A percentile compares a stretch with the other conserved stretches of the same genome.
Conservation (phyloP, 1,139 yeast genomes). For the Magnusiomyces suaveolens region DNA sequence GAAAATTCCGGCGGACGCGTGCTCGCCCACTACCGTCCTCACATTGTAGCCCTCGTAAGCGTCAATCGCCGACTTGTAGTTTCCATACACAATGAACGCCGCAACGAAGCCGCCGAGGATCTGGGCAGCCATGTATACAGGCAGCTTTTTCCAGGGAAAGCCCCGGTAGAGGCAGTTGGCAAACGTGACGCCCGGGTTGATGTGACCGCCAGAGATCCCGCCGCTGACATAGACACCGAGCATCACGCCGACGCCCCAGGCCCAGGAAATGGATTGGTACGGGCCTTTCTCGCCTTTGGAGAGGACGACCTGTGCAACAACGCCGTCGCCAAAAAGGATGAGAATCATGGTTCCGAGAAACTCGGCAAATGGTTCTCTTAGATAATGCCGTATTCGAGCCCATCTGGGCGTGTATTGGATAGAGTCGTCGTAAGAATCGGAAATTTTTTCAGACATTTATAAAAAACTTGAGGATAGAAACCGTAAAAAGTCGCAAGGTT, state of each 20-base stretch:
- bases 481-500: too few relatives aligned
- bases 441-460: background rate
- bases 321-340: constrained; percentile 40
- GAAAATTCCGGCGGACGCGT: constrained; percentile 36
- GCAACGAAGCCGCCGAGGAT: constrained; percentile 26
- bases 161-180: constrained; percentile 26
- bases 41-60: constrained; percentile 25
- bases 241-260: constrained; percentile 46
- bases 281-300: constrained; percentile 35
- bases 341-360: constrained; percentile 40
- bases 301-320: constrained; percentile 37
- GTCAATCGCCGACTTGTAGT: constrained; percentile 26
- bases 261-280: constrained; percentile 36
- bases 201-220: constrained; percentile 30
- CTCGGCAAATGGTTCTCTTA: constrained; percentile 35
- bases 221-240: constrained; percentile 35
- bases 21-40: constrained; percentile 24
- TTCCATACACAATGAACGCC: constrained; percentile 26
- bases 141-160: constrained; percentile 28
- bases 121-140: constrained; percentile 26
- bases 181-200: constrained; percentile 30
- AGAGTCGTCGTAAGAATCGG: background rate
- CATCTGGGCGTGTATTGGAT: constrained; percentile 12
- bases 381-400: constrained; percentile 21
- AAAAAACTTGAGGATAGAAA: background rate